Conservation (phyloP, 2,329 filamentous ascomycete species). For the Hymenoscyphus scutula region DNA sequence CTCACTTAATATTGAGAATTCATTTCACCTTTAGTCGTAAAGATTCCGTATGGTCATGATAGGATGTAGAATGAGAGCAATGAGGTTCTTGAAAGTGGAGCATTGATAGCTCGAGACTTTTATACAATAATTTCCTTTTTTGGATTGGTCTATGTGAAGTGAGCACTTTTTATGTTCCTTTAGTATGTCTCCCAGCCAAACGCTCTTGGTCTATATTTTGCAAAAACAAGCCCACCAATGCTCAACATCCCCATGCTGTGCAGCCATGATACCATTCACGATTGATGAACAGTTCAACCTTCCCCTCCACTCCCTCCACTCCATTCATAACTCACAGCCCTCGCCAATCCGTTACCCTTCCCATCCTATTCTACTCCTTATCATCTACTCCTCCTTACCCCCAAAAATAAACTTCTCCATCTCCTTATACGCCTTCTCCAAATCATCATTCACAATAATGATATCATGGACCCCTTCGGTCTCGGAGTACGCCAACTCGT, state of each 20-base stretch:
- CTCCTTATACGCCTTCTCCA: slow-evolving; percentile 55
- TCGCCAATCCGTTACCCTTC: slow-evolving; percentile 14
- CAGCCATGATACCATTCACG: neutral
- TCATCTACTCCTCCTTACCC: slow-evolving; percentile 14
- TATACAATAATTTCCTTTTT: neutral
- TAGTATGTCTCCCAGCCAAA: neutral
- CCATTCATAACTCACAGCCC: slow-evolving; percentile 19
- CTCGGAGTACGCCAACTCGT: slow-evolving; percentile 72
- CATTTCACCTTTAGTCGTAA: slow-evolving; percentile 32
- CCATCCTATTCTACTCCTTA: slow-evolving; percentile 20
- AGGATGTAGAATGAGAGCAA: slow-evolving; percentile 22
- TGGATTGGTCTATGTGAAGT: slow-evolving; percentile 12
- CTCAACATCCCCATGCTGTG: neutral
- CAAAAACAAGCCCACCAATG: neutral
- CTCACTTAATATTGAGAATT: slow-evolving; percentile 33
- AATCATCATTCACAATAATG: slow-evolving; percentile 64
- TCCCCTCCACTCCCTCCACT: slow-evolving; percentile 8
- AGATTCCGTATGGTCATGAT: slow-evolving; percentile 19
- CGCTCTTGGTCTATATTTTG: neutral
- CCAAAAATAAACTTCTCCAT: slow-evolving; percentile 50
- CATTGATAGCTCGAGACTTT: slow-evolving; percentile 1
- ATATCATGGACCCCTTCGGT: slow-evolving; percentile 64
- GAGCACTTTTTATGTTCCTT: neutral
- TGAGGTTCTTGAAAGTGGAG: slow-evolving; percentile 4
- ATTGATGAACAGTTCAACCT: neutral